phyloP scores from a whole-genome alignment of 2,329 filamentous ascomycete species.

The Akanthomyces uredinophilus region DNA sequence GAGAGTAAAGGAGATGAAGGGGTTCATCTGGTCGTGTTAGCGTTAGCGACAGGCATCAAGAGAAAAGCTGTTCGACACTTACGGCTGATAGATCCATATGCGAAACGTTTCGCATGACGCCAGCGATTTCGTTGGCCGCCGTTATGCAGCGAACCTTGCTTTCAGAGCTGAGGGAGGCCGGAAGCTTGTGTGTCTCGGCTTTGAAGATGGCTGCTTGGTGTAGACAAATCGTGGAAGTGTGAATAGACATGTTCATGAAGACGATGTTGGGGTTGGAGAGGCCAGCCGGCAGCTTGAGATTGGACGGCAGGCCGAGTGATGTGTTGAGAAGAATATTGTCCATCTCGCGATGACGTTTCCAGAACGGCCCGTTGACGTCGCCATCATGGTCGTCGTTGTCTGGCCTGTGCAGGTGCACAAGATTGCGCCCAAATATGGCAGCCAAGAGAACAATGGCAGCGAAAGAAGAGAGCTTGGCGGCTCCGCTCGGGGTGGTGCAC shows the following conservation, averaged over 20 bases:
- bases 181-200: constrained; percentile 80
- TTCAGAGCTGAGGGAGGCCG: constrained; percentile 72
- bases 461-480: constrained; percentile 68
- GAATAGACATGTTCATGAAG: constrained; percentile 94
- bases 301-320: constrained; percentile 72
- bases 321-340: constrained; percentile 89
- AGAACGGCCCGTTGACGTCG: constrained; percentile 89
- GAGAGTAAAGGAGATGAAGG: constrained; percentile 90
- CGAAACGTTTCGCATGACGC: constrained; percentile 91
- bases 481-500: constrained; percentile 65
- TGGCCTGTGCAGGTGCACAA: constrained; percentile 85
- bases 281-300: constrained; percentile 73
- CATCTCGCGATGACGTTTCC: constrained; percentile 85
- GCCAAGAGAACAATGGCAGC: constrained; percentile 79
- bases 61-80: constrained; percentile 32
- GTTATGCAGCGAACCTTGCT: constrained; percentile 92
- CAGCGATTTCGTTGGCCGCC: constrained; percentile 88
- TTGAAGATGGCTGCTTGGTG: constrained; percentile 98
- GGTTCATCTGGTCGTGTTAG: constrained; percentile 67
- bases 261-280: constrained; percentile 77
- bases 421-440: constrained; percentile 84
- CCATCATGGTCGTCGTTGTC: constrained; percentile 74
- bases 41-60: constrained; percentile 19
- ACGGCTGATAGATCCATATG: constrained; percentile 81
- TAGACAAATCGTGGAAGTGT: constrained; percentile 94